Evolutionary conservation across 768 basidiomycete species (phyloP), one percentile per base, ranked within the genome.

Genomic region (Scleroderma citrinum): DNA sequence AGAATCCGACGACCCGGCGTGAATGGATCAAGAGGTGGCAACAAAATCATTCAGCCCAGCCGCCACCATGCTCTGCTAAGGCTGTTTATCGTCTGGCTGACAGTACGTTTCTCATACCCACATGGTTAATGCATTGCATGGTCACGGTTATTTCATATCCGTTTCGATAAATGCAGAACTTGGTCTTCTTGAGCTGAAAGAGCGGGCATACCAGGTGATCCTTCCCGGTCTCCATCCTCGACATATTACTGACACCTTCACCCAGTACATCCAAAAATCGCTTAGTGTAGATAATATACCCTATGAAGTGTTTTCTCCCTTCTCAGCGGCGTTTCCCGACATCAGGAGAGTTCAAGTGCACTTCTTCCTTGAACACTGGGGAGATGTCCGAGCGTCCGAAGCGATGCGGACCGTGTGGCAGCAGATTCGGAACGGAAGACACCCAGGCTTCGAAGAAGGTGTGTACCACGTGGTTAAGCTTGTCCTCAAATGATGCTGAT

Each of bases 361-460:
- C 31, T 90, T 78, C 69, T 92, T 92, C 72, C 68, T 92, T 40
- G 74, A 79, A 36, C 82, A 92, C 59, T 94, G 91, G 91, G 69
- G 75, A 34, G 84, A 88, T 26, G 89, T 94, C 47, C 83, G 88
- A 36, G 68, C 77, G n/a, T 88, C 87, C n/a, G 81, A 84, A 16
- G 77, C 85, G 12, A 90, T 93, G 88, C 78, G 77, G 47, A 77
- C 76, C 54, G 85, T 93, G 5, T 92, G 89, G 87, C 77, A 82
- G 49, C 87, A 92, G 66, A 91, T 94, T 36, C 74, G 92, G 48
- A 74, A 80, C 42, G 91, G 91, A 38, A 75, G 87, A 30, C 87
- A 92, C 61, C 85, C 88, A 16, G 90, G 91, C 1, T 92, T 92
- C 59, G 91, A 92, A 68, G 87, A 91, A 76, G 85, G 85, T 85